These are phyloP conservation scores for Agaricales sp. DNA, from an alignment of 1,284 basidiomycete species.

Conservation along the genomic window DNA sequence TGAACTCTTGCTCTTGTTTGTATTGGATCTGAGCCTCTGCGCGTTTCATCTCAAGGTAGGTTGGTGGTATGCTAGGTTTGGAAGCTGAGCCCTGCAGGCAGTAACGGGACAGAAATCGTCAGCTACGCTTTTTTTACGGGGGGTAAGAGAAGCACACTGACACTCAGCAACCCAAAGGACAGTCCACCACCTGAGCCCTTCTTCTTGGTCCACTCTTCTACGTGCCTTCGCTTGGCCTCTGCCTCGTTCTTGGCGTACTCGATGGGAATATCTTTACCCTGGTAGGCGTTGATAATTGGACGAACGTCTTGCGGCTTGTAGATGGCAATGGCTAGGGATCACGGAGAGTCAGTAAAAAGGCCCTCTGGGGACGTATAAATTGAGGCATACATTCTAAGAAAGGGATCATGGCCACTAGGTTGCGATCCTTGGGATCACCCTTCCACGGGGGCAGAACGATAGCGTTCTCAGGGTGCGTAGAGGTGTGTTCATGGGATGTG, in stretches of 20 bases:
- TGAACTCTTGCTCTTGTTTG: constrained; percentile 82
- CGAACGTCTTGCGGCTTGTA: constrained; percentile 82
- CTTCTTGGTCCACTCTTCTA: constrained; percentile 77
- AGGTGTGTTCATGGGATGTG: constrained; percentile 69
- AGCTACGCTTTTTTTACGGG: too few relatives aligned
- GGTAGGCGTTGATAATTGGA: constrained; percentile 77
- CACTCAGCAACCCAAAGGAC: too few relatives aligned
- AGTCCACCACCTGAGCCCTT: constrained; percentile 26
- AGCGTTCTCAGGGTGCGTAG: constrained; percentile 85
- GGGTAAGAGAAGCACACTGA: too few relatives aligned
- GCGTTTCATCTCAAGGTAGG: constrained; percentile 88
- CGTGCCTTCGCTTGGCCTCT: constrained; percentile 64
- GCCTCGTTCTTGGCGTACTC: constrained; percentile 88
- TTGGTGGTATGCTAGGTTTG: constrained; percentile 46
- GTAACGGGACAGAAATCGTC: constrained; percentile 3
- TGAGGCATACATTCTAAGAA: constrained; percentile 86
- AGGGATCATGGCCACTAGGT: constrained; percentile 85
- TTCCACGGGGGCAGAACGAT: constrained; percentile 84
- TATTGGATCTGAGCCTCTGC: constrained; percentile 80
- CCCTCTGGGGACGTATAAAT: not conserved
- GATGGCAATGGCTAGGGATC: constrained; percentile 72
- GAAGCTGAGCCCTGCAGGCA: constrained; percentile 13
- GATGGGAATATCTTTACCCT: constrained; percentile 79
- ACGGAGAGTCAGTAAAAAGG: constrained; percentile 8
- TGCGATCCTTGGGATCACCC: constrained; percentile 69